phyloP scores from a whole-genome alignment of 2,329 filamentous ascomycete species.

The Hypoxylon sp. region DNA sequence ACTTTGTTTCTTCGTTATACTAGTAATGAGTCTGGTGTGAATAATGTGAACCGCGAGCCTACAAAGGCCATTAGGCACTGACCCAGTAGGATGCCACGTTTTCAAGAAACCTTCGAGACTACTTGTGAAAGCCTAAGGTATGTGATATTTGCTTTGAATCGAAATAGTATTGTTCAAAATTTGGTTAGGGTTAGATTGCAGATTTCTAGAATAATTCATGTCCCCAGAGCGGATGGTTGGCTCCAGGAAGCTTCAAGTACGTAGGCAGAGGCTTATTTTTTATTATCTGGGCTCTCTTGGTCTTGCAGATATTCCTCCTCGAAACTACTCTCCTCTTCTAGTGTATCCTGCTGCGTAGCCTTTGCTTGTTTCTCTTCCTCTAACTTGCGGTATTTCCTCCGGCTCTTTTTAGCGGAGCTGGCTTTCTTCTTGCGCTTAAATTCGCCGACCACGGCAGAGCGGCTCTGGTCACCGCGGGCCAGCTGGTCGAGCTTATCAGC shows the following conservation, averaged over 20 bases:
- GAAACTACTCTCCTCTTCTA: conserved; percentile 39
- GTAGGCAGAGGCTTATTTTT: background rate
- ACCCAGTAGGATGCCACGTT: conserved; percentile 48
- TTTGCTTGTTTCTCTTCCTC: conserved; percentile 62
- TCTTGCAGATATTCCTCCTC: conserved; percentile 15
- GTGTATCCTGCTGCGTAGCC: conserved; percentile 47
- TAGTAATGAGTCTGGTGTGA: conserved; percentile 52
- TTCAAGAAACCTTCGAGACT: conserved; percentile 44
- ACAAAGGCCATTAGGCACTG: conserved; percentile 44
- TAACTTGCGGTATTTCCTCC: conserved; percentile 80
- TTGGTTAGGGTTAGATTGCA: background rate
- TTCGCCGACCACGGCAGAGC: conserved; percentile 74
- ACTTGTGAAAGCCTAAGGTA: conserved; percentile 23
- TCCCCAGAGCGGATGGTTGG: background rate
- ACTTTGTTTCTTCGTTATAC: conserved; percentile 62
- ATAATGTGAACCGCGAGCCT: conserved; percentile 47
- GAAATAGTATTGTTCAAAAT: background rate
- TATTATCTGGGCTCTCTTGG: background rate
- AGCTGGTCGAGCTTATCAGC: conserved; percentile 81
- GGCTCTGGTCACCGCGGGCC: conserved; percentile 78
- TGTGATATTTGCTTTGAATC: conserved; percentile 6
- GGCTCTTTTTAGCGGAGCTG: conserved; percentile 84
- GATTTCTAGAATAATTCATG: background rate
- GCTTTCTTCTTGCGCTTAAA: conserved; percentile 78
- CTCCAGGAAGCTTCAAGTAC: background rate